Percentiles rank a stretch among this genome's conserved stretches.
phyloP scores from a whole-genome alignment of 1,284 basidiomycete species.

The Vanrija sp. region DNA sequence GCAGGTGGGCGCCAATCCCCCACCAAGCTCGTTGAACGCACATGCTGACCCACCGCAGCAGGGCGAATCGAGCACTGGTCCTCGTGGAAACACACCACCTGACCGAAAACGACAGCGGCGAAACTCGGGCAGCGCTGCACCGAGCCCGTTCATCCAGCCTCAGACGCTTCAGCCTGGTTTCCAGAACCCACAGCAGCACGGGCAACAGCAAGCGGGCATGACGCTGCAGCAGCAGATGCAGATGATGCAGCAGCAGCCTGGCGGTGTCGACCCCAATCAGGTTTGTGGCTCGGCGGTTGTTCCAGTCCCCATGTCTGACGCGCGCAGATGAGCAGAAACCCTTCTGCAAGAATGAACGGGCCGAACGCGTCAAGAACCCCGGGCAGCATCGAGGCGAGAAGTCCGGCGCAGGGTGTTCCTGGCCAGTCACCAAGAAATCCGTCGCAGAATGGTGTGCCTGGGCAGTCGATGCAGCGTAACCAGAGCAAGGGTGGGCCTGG shows the following conservation, averaged over 20 bases:
- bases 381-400: constrained; percentile 5
- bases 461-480: constrained; percentile 32
- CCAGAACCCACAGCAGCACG: not conserved
- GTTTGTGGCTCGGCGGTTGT: no score
- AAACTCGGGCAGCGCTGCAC: constrained; percentile 37
- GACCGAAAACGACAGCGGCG: constrained; percentile 37
- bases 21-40: not conserved
- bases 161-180: constrained; percentile 17
- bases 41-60: not conserved
- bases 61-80: constrained; percentile 9
- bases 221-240: constrained; percentile 11
- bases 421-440: constrained; percentile 13
- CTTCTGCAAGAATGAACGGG: constrained; percentile 5
- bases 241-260: constrained; percentile 8
- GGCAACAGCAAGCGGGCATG: constrained; percentile 5
- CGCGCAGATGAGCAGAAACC: no score
- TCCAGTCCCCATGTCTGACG: no score
- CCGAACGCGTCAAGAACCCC: not conserved
- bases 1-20: constrained; percentile 12
- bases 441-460: constrained; percentile 13
- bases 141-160: constrained; percentile 29
- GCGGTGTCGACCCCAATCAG: constrained; percentile 1
- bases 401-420: constrained; percentile 9
- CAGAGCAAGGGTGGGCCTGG: constrained; percentile 29
- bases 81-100: constrained; percentile 31